Base-by-base conservation (phyloP, 805 yeast genomes). In the Kazachstania viticola region DNA sequence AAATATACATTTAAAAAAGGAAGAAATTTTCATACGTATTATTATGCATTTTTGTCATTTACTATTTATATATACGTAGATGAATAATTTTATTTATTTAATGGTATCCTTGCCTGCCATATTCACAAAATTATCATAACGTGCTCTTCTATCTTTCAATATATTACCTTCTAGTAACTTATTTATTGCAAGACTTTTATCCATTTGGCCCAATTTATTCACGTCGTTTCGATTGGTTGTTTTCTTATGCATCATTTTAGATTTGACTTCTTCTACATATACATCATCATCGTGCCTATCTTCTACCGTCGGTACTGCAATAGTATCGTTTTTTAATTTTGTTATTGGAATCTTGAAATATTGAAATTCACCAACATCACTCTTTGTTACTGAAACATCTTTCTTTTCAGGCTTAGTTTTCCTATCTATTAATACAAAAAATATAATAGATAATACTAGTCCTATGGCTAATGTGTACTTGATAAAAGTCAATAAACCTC, bases 311-410 rank as follows among this genome's bases (percentile, higher is more conserved):
- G 17, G 24, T 8, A 11, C 15, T 9, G n/a, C 17, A 14, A 15
- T 17, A 12, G 22, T 27, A 4, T 26, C 33, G 9, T 33, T 14
- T n/a, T 32, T 33, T n/a, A 44, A 33, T 33, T 46, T 46, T 1
- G 47, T 42, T 13, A 48, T 38, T 12, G 55, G 51, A 8, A 49
- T 48, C 19, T 46, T 42, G 25, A 44, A 48, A 34, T 48, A 45
- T 21, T 43, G 45, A 17, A 46, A 38, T 5, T 35, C 36, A 14
- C 48, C 54, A 22, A 40, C 28, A 14, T 22, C 28, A 2, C 25
- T 18, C 5, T 19, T 25, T 14, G 28, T 12, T 3, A 30, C 32
- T 9, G 21, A 17, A 7, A 18, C 31, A 14, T 30, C 5, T 17
- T 27, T 5, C 17, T 25, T 4, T 25, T 11, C 17, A 5, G 17